These are phyloP conservation scores for Zalerion maritima DNA, from an alignment of 495 filamentous ascomycete genomes.

Conservation along the genomic window DNA sequence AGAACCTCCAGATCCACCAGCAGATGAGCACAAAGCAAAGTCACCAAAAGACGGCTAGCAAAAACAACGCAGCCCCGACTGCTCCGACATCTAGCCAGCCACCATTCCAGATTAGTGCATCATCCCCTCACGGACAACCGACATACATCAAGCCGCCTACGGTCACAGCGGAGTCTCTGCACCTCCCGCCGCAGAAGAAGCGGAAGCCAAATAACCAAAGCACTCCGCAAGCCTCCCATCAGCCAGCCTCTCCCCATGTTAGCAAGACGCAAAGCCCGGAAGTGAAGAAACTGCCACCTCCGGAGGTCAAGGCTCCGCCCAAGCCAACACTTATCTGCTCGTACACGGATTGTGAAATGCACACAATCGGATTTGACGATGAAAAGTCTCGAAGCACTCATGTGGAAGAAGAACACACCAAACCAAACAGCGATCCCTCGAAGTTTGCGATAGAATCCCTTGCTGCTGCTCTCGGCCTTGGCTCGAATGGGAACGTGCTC, in stretches of 20 bases:
- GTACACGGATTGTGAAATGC: slow-evolving; percentile 29
- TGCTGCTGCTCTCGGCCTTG: slow-evolving; percentile 27
- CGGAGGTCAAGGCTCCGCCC: slow-evolving; percentile 21
- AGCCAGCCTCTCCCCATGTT: slow-evolving; percentile 30
- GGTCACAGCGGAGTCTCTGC: slow-evolving; percentile 34
- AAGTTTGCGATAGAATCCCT: slow-evolving; percentile 33
- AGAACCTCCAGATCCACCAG: slow-evolving; percentile 54
- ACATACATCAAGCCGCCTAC: slow-evolving; percentile 30
- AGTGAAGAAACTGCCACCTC: slow-evolving; percentile 25
- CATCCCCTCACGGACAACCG: slow-evolving; percentile 60
- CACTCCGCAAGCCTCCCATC: slow-evolving; percentile 11
- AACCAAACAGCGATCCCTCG: slow-evolving; percentile 36
- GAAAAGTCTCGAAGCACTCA: slow-evolving; percentile 38
- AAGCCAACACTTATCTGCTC: slow-evolving; percentile 28
- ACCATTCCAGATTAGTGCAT: slow-evolving; percentile 51
- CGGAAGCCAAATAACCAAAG: slow-evolving; percentile 23
- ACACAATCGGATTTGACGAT: slow-evolving; percentile 33
- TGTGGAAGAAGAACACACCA: slow-evolving; percentile 37
- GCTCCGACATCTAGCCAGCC: slow-evolving; percentile 51
- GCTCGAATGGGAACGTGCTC: slow-evolving; percentile 25
- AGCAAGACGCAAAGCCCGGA: slow-evolving; percentile 31
- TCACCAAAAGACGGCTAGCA: slow-evolving; percentile 28
- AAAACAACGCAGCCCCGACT: slow-evolving; percentile 33
- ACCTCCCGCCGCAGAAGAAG: slow-evolving; percentile 41
- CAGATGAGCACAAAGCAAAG: slow-evolving; percentile 33